Base-by-base conservation (phyloP, 805 yeast genomes). In the Zygosaccharomyces pseudorouxii region DNA sequence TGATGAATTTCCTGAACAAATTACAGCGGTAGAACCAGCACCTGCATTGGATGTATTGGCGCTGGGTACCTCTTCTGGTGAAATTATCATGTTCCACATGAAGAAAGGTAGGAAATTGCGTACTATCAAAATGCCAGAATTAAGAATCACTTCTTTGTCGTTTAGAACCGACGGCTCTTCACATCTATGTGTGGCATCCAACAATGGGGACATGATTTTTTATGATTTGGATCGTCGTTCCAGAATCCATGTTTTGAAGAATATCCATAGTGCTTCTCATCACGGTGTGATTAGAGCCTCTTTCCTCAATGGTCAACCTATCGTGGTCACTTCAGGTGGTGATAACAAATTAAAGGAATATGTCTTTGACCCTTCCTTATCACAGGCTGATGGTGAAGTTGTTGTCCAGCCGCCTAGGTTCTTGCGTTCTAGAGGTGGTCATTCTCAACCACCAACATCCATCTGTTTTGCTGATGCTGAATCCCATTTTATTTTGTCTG, bases 381-480 rank as follows among this genome's bases (percentile, higher is more conserved):
- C 90, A 0, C 79, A 82, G 55, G 59, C 53, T 37, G 65, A 60
- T 38, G 64, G 65, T 31, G 67, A 67, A 36, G 72, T 83, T 1
- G 80, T 88, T 28, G 83, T 86, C 4, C 80, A 89, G 10, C 96
- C 97, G 1, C 98, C 99, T 38, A 82, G 99, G 62, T 81, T 83
- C 51, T 73, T 95, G 59, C 80, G 99, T 65, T 86, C 95, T 0
- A 79, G 99, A 63, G 98, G 97, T 59, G 99, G 99, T n/a, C 99
- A 93, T 65, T 81, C 96, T 3, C 84, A 86, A 27, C 96, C 99
- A 3, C 95, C 98, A 2, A 75, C 84, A 0, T 63, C 79, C 4
- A 80, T 93, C 36, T 71, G 73, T 20, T 93, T 93, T 67, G 87
- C 95, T 4, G 85, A 86, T 57, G 81, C 80, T 43, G 81, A 81